A percentile compares a stretch with the other conserved stretches of the same genome.
Evolutionary conservation across 306 rosid species (phyloP).

Genomic region (Begonia peltatifolia): DNA sequence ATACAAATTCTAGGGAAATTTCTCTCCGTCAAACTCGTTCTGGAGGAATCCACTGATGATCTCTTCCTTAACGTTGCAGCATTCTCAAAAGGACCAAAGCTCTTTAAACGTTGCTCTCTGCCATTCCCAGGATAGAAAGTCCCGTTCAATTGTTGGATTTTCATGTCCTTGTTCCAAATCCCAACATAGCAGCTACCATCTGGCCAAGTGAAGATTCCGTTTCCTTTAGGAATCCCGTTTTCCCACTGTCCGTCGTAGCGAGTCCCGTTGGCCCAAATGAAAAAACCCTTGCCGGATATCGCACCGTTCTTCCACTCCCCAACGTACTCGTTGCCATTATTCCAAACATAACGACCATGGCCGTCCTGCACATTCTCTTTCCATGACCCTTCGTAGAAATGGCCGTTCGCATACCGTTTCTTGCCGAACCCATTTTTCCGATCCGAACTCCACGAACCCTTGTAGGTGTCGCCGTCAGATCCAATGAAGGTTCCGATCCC

Average conservation of each 20-base stretch:
- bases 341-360: constrained; percentile 74
- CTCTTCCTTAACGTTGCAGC: constrained; percentile 56
- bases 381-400: constrained; percentile 75
- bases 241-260: constrained; percentile 89
- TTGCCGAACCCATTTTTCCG: constrained; percentile 68
- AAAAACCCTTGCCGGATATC: constrained; percentile 53
- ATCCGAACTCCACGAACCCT: constrained; percentile 72
- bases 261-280: constrained; percentile 74
- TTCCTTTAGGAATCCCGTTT: constrained; percentile 65
- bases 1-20: constrained; percentile 72
- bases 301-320: constrained; percentile 89
- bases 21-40: constrained; percentile 53
- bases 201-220: constrained; percentile 59
- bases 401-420: constrained; percentile 73
- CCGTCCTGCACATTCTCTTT: constrained; percentile 67
- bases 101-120: constrained; percentile 16
- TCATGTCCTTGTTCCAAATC: constrained; percentile 64
- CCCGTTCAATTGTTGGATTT: constrained; percentile 42
- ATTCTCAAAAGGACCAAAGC: constrained; percentile 19
- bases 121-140: constrained; percentile 46
- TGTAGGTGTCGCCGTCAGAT: constrained; percentile 64
- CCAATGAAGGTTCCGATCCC: constrained; percentile 71
- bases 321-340: constrained; percentile 65
- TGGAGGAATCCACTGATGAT: constrained; percentile 34
- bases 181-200: constrained; percentile 76